phyloP scores from a whole-genome alignment of 2,329 filamentous ascomycete species.

The Cladosporium velox region DNA sequence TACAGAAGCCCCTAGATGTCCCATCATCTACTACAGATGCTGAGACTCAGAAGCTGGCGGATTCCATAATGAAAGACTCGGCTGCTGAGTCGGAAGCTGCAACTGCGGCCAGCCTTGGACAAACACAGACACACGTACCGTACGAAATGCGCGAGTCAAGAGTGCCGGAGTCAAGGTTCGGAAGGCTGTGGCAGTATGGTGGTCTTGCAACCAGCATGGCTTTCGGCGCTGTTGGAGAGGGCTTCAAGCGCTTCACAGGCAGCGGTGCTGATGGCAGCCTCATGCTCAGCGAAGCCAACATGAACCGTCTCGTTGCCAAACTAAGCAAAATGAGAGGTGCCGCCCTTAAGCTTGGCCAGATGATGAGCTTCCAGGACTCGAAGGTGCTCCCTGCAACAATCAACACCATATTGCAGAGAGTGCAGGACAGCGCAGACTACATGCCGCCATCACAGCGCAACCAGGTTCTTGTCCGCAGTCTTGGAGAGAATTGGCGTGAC shows the following conservation, averaged over 20 bases:
- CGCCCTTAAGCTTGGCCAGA: slow-evolving; percentile 94
- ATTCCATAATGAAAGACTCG: slow-evolving; percentile 42
- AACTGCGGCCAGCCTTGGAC: not conserved
- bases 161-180: slow-evolving; percentile 83
- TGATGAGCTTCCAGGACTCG: slow-evolving; percentile 97
- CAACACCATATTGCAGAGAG: slow-evolving; percentile 85
- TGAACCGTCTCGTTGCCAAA: slow-evolving; percentile 89
- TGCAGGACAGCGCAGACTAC: slow-evolving; percentile 95
- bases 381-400: slow-evolving; percentile 90
- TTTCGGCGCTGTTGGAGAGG: slow-evolving; percentile 84
- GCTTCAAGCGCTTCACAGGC: slow-evolving; percentile 76
- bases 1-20: not conserved
- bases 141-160: slow-evolving; percentile 84
- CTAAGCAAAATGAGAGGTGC: slow-evolving; percentile 95
- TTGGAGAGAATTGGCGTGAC: slow-evolving; percentile 81
- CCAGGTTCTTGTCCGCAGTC: slow-evolving; percentile 73
- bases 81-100: slow-evolving; percentile 1
- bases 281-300: slow-evolving; percentile 84
- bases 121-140: slow-evolving; percentile 23
- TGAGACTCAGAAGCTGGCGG: slow-evolving; percentile 42
- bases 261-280: slow-evolving; percentile 70
- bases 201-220: slow-evolving; percentile 94
- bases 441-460: slow-evolving; percentile 95
- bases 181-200: slow-evolving; percentile 91
- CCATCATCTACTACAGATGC: slow-evolving; percentile 26